Evolutionary conservation across 2,329 filamentous ascomycete genomes (phyloP), one percentile per base, ranked within the genome.

Genomic region (Aureobasidium lini): DNA sequence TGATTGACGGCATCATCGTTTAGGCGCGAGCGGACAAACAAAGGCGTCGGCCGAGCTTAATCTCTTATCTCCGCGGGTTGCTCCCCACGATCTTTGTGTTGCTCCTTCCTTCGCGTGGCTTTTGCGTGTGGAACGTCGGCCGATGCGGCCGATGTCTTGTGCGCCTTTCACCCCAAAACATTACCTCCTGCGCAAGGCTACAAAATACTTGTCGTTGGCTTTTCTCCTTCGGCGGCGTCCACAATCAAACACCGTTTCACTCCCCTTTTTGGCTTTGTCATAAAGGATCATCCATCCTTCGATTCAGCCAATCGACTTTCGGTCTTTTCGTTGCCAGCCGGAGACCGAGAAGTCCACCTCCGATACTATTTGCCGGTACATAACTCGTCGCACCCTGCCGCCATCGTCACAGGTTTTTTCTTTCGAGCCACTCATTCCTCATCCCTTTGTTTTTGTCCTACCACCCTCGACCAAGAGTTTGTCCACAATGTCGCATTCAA

Each of bases 101-200:
- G 36, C 36, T 42, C 28, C 29, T 9, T 53, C 15, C 8, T 32
- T 53, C 40, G 52, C 52, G 40, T 56, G 52, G 40, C 52, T 44
- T 44, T 56, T 56, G 29, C 18, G 37, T 44, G 40, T 56, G 52
- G 29, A 44, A 56, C 52, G 31, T 23, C 40, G 31, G 52, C 52
- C 42, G 15, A 13, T 15, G 9, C 9, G 11, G 10, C 37, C 11
- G 42, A 56, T 28, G 44, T 53, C 50, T 53, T 43, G 50, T 54
- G 37, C 36, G 37, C 50, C 40, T 44, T 16, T 37, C 34, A 4
- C 8, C 31, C 40, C 10, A 44, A 44, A 56, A 36, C 40, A 44
- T 36, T 16, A n/a, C 18, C 16, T 28, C n/a, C 10, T 36, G 52
- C 39, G 31, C 16, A 36, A 34, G 29, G 42, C 39, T 44, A 44